Base-by-base conservation (phyloP, 2,329 filamentous ascomycete species). In the Neopestalotiopsis rosae region DNA sequence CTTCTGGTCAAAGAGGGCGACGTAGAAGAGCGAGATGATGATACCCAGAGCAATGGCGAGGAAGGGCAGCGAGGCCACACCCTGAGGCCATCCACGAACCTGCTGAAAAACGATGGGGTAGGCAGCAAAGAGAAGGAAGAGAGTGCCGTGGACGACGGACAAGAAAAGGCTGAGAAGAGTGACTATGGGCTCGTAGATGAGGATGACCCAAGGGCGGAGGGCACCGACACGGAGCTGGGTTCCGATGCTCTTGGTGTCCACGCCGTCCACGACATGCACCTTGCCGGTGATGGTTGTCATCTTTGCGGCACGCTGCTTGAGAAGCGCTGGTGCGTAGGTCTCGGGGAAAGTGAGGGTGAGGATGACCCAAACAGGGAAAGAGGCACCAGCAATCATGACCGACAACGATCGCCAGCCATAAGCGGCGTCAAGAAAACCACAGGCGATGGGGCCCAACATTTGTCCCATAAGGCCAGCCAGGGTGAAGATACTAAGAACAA, bases 151-250 rank as follows among this genome's bases (percentile, higher is more conserved):
- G 32, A 79, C 72, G 38, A 79, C 86, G 64, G 85, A 85, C 78
- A 87, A 83, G 75, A 89, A 89, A 6, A 89, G 79, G 4, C 81
- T 85, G 24, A 89, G 79, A 2, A 89, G 79, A 28, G 88, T 74
- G 40, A 89, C 87, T 70, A 89, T 89, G 1, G 88, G 88, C 70
- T 90, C 88, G 57, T 79, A 75, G 79, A 89, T 86, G 3, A 90
- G 80, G 24, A 90, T 67, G 13, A 72, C 66, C 63, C 68, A 72
- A 1, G 71, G 71, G 5, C 71, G 62, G 34, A 72, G 67, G 9
- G 69, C 71, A 28, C 69, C 63, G 38, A 69, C 57, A 20, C 66
- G 57, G 42, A 67, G 66, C 34, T 67, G 66, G 10, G 66, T 67
- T 56, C 32, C 20, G 3, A 73, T 40, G 0, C 71, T 70, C 17